Percentiles rank a stretch among this genome's conserved stretches.
phyloP scores from a whole-genome alignment of 2,329 filamentous ascomycete species.

The Colletotrichum spaethianum region DNA sequence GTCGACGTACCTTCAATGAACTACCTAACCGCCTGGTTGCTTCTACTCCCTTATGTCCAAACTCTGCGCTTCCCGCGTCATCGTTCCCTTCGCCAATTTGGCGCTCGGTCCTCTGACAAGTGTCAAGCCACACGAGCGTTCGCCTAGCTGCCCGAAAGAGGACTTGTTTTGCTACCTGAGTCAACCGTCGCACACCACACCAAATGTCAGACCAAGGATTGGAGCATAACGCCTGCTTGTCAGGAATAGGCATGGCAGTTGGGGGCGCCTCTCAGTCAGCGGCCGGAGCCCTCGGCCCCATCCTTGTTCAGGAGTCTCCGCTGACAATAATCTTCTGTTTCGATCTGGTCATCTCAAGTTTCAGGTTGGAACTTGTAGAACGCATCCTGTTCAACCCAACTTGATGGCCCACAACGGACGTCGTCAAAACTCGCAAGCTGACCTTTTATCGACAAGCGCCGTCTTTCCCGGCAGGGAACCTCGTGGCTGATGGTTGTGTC shows the following conservation, averaged over 20 bases:
- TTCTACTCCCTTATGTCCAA: not conserved
- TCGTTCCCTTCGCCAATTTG: not conserved
- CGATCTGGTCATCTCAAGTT: conserved; percentile 37
- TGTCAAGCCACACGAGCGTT: conserved; percentile 14
- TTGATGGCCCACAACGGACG: conserved; percentile 27
- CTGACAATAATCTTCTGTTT: conserved; percentile 12
- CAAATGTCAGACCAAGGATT: conserved; percentile 23
- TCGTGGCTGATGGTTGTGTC: not conserved
- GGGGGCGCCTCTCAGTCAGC: not conserved
- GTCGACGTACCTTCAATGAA: conserved; percentile 11
- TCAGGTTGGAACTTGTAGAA: conserved; percentile 39
- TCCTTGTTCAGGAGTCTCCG: conserved; percentile 27
- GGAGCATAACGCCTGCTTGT: not conserved
- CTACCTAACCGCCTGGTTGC: not conserved
- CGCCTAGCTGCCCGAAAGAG: not conserved
- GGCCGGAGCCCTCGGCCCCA: not conserved
- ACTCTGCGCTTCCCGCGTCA: conserved; percentile 16
- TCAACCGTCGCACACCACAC: conserved; percentile 18
- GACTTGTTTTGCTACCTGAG: not conserved
- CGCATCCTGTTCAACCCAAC: conserved; percentile 36
- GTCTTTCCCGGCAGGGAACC: not conserved
- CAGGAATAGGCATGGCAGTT: conserved; percentile 10
- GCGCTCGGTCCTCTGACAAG: conserved; percentile 35
- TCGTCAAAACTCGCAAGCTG: conserved; percentile 36
- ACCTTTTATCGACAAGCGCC: conserved; percentile 39